phyloP scores from a whole-genome alignment of 2,329 filamentous ascomycete species.

The Sporothrix pallida region DNA sequence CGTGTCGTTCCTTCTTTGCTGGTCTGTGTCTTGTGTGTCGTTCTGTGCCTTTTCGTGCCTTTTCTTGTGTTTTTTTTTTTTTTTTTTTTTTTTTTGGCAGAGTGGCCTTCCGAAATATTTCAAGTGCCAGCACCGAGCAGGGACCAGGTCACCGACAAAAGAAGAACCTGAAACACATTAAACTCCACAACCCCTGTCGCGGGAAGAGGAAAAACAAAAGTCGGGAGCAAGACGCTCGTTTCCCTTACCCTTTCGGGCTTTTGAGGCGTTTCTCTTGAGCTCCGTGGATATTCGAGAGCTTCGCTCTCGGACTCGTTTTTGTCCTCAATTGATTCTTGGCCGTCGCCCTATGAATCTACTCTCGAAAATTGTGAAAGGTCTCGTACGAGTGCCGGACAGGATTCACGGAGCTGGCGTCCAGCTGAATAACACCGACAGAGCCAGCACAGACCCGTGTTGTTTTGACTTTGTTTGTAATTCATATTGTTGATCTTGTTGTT shows the following conservation, averaged over 20 bases:
- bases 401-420: not conserved
- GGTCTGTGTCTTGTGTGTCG: not conserved
- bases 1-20: not conserved
- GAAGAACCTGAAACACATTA: conserved; percentile 28
- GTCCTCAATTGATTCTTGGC: not conserved
- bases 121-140: not conserved
- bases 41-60: not conserved
- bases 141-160: conserved; percentile 21
- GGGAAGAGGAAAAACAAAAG: not conserved
- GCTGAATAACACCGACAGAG: not conserved
- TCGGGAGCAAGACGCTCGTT: not conserved
- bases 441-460: conserved; percentile 13
- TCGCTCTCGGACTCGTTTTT: not conserved
- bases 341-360: not conserved
- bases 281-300: not conserved
- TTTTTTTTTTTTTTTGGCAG: not conserved
- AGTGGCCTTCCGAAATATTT: too few species aligned
- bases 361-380: not conserved
- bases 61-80: not conserved
- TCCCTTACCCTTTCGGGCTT: conserved; percentile 9
- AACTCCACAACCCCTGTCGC: not conserved
- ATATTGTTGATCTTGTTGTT: not conserved
- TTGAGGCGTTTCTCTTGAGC: not conserved
- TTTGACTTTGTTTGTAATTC: not conserved
- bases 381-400: conserved; percentile 4